A percentile compares a stretch with the other conserved stretches of the same genome.
phyloP scores from a whole-genome alignment of 2,329 filamentous ascomycete species.

The Hawksworthiomyces lignivorus region DNA sequence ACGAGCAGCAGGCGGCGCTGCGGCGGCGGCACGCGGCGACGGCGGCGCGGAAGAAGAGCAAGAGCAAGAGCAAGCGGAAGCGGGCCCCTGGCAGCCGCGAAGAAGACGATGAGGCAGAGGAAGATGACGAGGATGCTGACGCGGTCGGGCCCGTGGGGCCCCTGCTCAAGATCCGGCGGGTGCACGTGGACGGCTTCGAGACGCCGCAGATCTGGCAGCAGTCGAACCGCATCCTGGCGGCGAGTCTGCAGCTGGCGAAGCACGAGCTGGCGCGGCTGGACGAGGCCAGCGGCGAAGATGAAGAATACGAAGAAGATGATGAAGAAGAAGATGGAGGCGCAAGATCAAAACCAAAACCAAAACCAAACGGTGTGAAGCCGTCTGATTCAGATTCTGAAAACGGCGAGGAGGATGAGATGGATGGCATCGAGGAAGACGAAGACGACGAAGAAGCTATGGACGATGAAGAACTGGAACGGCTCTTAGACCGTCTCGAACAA shows the following conservation, averaged over 20 bases:
- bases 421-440: conserved; percentile 27
- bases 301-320: conserved; percentile 25
- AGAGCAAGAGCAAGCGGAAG: conserved; percentile 41
- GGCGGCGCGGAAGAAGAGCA: conserved; percentile 62
- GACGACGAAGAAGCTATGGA: conserved; percentile 21
- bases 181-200: conserved; percentile 82
- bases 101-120: background rate
- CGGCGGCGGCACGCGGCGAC: conserved; percentile 36
- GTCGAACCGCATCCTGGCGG: conserved; percentile 68
- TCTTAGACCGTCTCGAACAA: conserved; percentile 18
- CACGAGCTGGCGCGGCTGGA: conserved; percentile 41
- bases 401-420: conserved; percentile 27
- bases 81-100: background rate
- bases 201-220: conserved; percentile 92
- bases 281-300: conserved; percentile 36
- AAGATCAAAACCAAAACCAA: conserved; percentile 31
- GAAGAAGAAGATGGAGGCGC: conserved; percentile 29
- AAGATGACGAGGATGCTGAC: conserved; percentile 48
- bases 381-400: conserved; percentile 20
- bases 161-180: conserved; percentile 68
- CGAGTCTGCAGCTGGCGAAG: conserved; percentile 42
- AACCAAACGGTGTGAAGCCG: conserved; percentile 23
- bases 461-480: conserved; percentile 20
- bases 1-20: conserved; percentile 61
- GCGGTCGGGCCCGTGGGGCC: conserved; percentile 59